phyloP scores from a whole-genome alignment of 306 rosid species.

The Lupinus albus region DNA sequence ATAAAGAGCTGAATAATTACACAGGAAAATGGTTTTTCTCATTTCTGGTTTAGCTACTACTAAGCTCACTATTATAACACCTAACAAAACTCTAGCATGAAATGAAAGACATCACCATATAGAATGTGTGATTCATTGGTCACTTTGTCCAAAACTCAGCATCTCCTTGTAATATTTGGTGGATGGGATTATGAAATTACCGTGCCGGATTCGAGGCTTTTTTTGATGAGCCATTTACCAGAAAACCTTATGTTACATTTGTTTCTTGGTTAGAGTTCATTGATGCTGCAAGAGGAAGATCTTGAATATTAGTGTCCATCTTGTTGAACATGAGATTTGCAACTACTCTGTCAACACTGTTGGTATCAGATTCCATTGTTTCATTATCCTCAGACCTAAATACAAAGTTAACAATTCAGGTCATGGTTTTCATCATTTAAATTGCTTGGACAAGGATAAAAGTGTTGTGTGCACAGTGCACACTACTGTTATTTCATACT shows the following conservation, averaged over 20 bases:
- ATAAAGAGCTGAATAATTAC: constrained; percentile 31
- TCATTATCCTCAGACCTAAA: constrained; percentile 50
- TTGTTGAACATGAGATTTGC: constrained; percentile 81
- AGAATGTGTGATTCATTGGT: constrained; percentile 27
- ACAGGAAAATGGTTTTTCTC: constrained; percentile 17
- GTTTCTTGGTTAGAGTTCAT: constrained; percentile 33
- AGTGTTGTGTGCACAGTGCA: not conserved
- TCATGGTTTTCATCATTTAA: constrained; percentile 23
- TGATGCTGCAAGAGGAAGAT: constrained; percentile 42
- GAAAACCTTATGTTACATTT: constrained; percentile 2
- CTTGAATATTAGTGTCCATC: constrained; percentile 46
- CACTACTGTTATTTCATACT: constrained; percentile 7
- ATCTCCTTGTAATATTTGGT: constrained; percentile 25
- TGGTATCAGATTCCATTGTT: constrained; percentile 66
- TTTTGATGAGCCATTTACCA: constrained; percentile 28
- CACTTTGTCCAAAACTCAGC: constrained; percentile 45
- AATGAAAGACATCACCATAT: constrained; percentile 39
- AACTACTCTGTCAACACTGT: constrained; percentile 74
- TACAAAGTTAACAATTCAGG: constrained; percentile 29
- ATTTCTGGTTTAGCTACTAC: constrained; percentile 28
- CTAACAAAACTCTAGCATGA: constrained; percentile 45
- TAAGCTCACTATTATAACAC: constrained; percentile 15
- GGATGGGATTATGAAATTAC: not conserved
- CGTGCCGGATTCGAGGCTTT: constrained; percentile 24
- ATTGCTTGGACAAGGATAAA: constrained; percentile 7